Conservation (phyloP, 2,329 filamentous ascomycete genomes). For the Amauroascus niger region DNA sequence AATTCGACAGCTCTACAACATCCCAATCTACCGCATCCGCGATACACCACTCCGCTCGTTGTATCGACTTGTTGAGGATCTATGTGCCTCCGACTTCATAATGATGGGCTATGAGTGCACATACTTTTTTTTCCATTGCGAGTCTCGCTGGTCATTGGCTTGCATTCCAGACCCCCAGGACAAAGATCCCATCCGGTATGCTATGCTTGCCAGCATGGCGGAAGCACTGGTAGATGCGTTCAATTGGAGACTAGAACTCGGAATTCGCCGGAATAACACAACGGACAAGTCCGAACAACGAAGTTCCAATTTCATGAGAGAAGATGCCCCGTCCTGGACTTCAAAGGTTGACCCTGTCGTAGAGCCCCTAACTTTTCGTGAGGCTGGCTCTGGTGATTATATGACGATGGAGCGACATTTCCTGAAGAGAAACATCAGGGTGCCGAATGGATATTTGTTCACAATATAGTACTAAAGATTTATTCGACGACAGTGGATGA, state of each 20-base stretch:
- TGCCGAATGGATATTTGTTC: conserved; percentile 12
- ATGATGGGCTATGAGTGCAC: conserved; percentile 15
- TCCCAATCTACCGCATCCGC: conserved; percentile 23
- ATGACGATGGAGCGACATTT: conserved; percentile 10
- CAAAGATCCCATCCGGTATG: conserved; percentile 24
- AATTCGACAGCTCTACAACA: conserved; percentile 7
- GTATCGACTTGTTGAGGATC: conserved; percentile 25
- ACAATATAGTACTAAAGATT: conserved; percentile 7
- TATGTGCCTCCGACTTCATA: conserved; percentile 18
- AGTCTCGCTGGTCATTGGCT: conserved; percentile 18
- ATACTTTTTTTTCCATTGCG: conserved; percentile 23
- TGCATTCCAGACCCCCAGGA: conserved; percentile 23
- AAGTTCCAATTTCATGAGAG: conserved; percentile 10
- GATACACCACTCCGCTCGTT: conserved; percentile 25
- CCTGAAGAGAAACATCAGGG: conserved; percentile 11
- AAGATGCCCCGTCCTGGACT: conserved; percentile 10
- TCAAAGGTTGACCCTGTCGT: conserved; percentile 6
- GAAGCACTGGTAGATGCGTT: conserved; percentile 22
- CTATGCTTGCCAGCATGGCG: conserved; percentile 20
- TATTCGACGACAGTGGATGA: neutral
- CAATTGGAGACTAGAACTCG: conserved; percentile 21
- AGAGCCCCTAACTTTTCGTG: conserved; percentile 8
- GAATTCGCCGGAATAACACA: conserved; percentile 15
- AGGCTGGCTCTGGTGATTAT: conserved; percentile 1
- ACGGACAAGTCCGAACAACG: conserved; percentile 7